These are phyloP conservation scores for Pouteria glomerata DNA, from an alignment of 148 eudicot genomes.

Conservation along the genomic window DNA sequence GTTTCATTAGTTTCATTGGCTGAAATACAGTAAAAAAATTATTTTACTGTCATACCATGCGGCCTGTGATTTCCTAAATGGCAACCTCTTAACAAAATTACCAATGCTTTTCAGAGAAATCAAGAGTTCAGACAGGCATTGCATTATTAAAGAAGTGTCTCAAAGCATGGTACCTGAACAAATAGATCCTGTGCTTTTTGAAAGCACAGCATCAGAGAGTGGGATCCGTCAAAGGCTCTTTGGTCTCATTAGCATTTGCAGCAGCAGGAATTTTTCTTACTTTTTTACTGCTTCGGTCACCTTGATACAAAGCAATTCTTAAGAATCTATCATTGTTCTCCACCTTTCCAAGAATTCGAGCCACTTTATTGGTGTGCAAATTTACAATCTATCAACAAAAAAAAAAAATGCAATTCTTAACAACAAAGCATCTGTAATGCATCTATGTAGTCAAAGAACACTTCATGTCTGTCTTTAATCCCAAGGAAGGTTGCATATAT, in stretches of 20 bases:
- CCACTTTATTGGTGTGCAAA: conserved; percentile 87
- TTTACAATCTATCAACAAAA: conserved; percentile 56
- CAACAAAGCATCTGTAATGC: not conserved
- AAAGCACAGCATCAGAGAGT: conserved; percentile 94
- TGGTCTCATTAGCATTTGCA: conserved; percentile 89
- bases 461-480: too few species aligned
- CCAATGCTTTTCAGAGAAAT: not conserved
- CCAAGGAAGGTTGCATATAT: not conserved
- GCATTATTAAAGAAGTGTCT: not conserved
- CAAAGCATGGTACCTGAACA: conserved; percentile 63
- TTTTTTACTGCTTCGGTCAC: conserved; percentile 89
- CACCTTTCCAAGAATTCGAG: conserved; percentile 96
- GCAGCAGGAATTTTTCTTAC: conserved; percentile 88
- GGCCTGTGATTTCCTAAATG: not conserved
- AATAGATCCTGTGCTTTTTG: conserved; percentile 84
- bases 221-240: conserved; percentile 91
- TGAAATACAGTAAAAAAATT: not conserved
- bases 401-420: not conserved
- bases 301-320: conserved; percentile 90
- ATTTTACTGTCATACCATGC: not conserved
- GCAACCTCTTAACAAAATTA: not conserved
- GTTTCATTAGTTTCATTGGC: not conserved
- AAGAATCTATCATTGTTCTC: conserved; percentile 95
- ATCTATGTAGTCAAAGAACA: not conserved
- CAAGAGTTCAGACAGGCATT: not conserved